Conservation (phyloP, 495 filamentous ascomycete species). For the Penicillium arizonense region DNA sequence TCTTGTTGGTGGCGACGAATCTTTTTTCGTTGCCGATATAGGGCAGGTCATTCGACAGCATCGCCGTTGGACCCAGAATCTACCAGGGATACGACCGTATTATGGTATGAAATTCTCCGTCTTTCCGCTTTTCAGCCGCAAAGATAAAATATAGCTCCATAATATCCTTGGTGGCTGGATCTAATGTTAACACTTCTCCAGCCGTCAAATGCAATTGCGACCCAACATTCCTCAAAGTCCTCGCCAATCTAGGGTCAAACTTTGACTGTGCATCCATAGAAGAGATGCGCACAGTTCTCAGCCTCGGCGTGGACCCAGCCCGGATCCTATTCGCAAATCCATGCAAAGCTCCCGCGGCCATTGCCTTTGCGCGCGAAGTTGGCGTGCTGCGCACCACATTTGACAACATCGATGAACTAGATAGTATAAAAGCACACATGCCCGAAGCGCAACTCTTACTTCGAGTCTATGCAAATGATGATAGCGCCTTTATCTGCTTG, state of each 20-base stretch:
- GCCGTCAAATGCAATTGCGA: conserved; percentile 41
- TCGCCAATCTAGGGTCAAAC: conserved; percentile 23
- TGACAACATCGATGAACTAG: conserved; percentile 35
- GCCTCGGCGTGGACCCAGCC: conserved; percentile 26
- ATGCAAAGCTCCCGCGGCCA: conserved; percentile 23
- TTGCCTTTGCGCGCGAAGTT: conserved; percentile 17
- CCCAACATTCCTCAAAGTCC: conserved; percentile 19
- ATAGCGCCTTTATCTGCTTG: conserved; percentile 19
- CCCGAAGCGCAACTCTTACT: conserved; percentile 27
- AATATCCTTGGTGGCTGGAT: neutral
- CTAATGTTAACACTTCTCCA: conserved; percentile 2
- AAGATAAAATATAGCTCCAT: neutral
- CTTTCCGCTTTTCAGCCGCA: neutral
- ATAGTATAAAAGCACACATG: conserved; percentile 25
- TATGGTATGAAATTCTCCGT: conserved; percentile 12
- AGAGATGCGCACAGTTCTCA: conserved; percentile 26
- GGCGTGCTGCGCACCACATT: conserved; percentile 30
- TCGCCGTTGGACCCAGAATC: conserved; percentile 8
- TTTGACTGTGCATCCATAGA: conserved; percentile 36
- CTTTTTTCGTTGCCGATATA: conserved; percentile 29
- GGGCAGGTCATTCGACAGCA: conserved; percentile 13
- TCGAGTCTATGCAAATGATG: conserved; percentile 30
- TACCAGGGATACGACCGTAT: conserved; percentile 20
- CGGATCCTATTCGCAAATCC: conserved; percentile 36
- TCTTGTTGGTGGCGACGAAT: conserved; percentile 14